These are phyloP conservation scores for Aspergillus leporis DNA, from an alignment of 495 filamentous ascomycete genomes.

Conservation along the genomic window DNA sequence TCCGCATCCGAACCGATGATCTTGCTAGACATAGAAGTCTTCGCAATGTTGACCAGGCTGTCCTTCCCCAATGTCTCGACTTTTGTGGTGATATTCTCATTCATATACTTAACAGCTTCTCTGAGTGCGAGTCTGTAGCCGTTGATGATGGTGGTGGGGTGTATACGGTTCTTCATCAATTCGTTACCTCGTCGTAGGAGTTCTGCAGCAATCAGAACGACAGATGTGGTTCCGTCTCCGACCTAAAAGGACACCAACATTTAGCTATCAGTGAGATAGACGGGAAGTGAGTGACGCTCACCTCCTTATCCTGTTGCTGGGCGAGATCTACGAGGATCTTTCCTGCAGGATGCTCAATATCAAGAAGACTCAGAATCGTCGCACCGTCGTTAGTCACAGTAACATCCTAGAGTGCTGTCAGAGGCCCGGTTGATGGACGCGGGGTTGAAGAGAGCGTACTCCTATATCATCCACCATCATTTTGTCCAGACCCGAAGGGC, in stretches of 20 bases:
- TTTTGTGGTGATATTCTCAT: conserved; percentile 93
- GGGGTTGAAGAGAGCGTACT: conserved; percentile 52
- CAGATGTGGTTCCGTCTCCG: conserved; percentile 96
- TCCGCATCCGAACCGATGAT: conserved; percentile 95
- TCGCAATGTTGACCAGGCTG: conserved; percentile 90
- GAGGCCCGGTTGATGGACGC: conserved; percentile 16
- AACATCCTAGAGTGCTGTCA: conserved; percentile 67
- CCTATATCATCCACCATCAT: conserved; percentile 99
- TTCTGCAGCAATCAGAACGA: conserved; percentile 96
- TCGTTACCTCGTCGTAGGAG: conserved; percentile 94
- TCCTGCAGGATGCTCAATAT: conserved; percentile 96
- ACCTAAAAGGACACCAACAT: conserved; percentile 50
- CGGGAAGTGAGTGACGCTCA: conserved; percentile 24
- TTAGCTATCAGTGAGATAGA: background rate
- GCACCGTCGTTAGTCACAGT: conserved; percentile 99
- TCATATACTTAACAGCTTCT: conserved; percentile 98
- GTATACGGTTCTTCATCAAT: conserved; percentile 99
- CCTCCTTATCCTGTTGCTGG: conserved; percentile 98
- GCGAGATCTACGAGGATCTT: conserved; percentile 98
- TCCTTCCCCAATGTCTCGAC: conserved; percentile 89
- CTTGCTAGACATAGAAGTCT: conserved; percentile 99
- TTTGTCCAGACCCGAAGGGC: conserved; percentile 95
- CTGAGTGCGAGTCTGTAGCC: conserved; percentile 93
- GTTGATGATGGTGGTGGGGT: conserved; percentile 98
- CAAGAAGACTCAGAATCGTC: conserved; percentile 90